These are phyloP conservation scores for Flaveria linearis DNA, from an alignment of 129 eudicot genomes.

Conservation along the genomic window DNA sequence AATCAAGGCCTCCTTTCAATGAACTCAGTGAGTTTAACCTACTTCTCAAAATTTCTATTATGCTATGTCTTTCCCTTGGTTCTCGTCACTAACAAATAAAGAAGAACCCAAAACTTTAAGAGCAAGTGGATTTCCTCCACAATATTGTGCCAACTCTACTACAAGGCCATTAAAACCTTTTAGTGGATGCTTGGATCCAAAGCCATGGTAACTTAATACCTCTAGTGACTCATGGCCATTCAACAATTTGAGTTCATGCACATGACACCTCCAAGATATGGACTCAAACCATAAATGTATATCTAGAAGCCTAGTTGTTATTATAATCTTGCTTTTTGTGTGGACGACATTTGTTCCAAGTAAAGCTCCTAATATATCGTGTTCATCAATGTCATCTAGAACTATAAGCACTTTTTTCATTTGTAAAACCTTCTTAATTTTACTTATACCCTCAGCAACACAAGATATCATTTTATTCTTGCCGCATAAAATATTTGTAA, in stretches of 20 bases:
- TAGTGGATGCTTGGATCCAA: conserved; percentile 27
- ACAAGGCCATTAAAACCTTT: conserved; percentile 26
- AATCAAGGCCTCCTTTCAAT: conserved; percentile 17
- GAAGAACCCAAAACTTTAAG: conserved; percentile 38
- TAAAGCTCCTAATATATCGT: background rate
- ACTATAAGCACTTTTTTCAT: conserved; percentile 16
- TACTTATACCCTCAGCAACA: conserved; percentile 16
- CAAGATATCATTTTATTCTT: background rate
- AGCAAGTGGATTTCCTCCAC: conserved; percentile 39
- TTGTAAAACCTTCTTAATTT: background rate
- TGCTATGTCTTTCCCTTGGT: background rate
- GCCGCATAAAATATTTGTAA: conserved; percentile 9
- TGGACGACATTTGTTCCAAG: background rate
- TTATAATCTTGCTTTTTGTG: conserved; percentile 20
- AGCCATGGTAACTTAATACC: conserved; percentile 42
- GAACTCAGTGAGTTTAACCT: conserved; percentile 16
- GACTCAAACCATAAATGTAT: background rate
- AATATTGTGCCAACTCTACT: conserved; percentile 16
- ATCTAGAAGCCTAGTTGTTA: conserved; percentile 31
- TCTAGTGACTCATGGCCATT: conserved; percentile 23
- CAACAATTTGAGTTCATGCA: conserved; percentile 10
- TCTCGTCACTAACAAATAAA: conserved; percentile 12
- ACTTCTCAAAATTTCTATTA: conserved; percentile 35
- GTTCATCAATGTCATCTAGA: conserved; percentile 26
- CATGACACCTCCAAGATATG: background rate